Evolutionary conservation across 805 yeast genomes (phyloP).

Genomic region (Saturnispora quitensis): DNA sequence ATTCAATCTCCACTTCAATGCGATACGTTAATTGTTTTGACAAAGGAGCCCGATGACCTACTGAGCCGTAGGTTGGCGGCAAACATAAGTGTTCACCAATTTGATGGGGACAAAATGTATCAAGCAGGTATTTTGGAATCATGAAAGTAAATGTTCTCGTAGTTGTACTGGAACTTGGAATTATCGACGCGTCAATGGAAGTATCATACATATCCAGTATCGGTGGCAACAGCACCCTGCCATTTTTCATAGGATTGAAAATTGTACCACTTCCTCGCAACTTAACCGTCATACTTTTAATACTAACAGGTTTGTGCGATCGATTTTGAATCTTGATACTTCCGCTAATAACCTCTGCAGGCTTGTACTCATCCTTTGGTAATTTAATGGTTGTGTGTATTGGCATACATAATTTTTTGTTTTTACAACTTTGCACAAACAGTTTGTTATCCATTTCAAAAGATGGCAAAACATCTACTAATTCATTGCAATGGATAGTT

Average conservation of each 20-base stretch:
- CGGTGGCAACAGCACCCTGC: neutral
- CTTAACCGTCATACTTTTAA: conserved; percentile 21
- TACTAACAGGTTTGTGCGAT: conserved; percentile 18
- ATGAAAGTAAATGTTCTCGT: conserved; percentile 36
- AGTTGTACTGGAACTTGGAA: neutral
- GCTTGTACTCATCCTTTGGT: conserved; percentile 41
- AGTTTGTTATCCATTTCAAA: conserved; percentile 53
- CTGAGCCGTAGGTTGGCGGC: conserved; percentile 33
- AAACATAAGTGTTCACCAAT: conserved; percentile 26
- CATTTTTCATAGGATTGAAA: neutral
- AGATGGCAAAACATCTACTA: conserved; percentile 51
- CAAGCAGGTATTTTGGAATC: conserved; percentile 44
- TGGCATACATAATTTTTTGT: conserved; percentile 21
- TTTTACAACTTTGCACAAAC: conserved; percentile 16
- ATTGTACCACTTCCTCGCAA: conserved; percentile 17
- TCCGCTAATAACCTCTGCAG: conserved; percentile 65
- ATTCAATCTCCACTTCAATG: conserved; percentile 35
- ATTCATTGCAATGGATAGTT: neutral
- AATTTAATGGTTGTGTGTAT: conserved; percentile 23
- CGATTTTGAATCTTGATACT: conserved; percentile 36
- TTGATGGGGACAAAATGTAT: conserved; percentile 41
- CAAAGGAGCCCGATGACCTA: conserved; percentile 28
- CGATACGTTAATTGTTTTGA: conserved; percentile 39
- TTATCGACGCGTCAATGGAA: neutral
- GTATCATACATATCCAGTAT: conserved; percentile 32